A percentile compares a stretch with the other conserved stretches of the same genome.
These are phyloP conservation scores for Neoscytalidium dimidiatum DNA, from an alignment of 2,329 filamentous ascomycete species.

Conservation along the genomic window DNA sequence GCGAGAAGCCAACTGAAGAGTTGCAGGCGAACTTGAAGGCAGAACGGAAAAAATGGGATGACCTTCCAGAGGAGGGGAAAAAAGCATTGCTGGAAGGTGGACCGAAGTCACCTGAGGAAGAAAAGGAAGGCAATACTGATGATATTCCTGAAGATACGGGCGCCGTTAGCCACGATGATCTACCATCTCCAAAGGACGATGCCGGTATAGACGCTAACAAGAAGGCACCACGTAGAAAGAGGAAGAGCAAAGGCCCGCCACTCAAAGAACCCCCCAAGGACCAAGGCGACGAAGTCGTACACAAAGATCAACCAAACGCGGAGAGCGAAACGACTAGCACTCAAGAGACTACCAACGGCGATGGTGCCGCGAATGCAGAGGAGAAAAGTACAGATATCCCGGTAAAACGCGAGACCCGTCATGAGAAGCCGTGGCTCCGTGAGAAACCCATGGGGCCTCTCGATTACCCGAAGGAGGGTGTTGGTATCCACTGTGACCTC, in stretches of 20 bases:
- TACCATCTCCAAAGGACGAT: not conserved
- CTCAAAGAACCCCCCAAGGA: not conserved
- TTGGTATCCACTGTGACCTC: conserved; percentile 88
- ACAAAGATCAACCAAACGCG: not conserved
- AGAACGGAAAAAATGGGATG: conserved; percentile 73
- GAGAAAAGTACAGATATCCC: not conserved
- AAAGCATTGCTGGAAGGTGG: conserved; percentile 27
- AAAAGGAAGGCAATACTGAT: not conserved
- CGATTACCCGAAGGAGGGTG: conserved; percentile 74
- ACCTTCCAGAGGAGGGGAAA: conserved; percentile 49
- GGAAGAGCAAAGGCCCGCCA: not conserved
- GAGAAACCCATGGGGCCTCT: conserved; percentile 56
- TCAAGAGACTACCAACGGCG: not conserved
- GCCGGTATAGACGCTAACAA: not conserved
- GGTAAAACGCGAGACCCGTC: conserved; percentile 21
- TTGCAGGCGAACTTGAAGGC: conserved; percentile 63
- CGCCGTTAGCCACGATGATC: not conserved
- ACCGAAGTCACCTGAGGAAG: conserved; percentile 1
- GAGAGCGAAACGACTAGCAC: not conserved
- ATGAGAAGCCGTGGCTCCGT: conserved; percentile 43
- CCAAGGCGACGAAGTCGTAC: not conserved
- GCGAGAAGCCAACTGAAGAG: conserved; percentile 65
- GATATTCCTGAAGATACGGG: not conserved
- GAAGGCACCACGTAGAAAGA: not conserved
- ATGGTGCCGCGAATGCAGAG: not conserved